Evolutionary conservation across 208 protist species (phyloP).

Genomic region (Acanthamoeba royreba): DNA sequence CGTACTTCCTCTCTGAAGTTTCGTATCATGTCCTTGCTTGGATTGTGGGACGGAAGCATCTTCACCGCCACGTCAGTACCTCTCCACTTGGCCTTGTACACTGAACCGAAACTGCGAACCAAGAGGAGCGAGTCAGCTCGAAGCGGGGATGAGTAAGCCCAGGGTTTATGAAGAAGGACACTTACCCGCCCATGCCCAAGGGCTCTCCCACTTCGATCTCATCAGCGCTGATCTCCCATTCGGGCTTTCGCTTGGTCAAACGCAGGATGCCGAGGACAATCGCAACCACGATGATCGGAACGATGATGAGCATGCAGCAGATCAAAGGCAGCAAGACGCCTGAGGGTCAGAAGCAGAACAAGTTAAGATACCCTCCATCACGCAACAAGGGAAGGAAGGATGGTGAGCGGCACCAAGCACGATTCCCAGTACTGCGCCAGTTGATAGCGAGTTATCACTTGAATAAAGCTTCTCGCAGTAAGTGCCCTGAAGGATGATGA

Average conservation of each 20-base stretch:
- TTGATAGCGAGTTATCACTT: neutral
- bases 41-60: neutral
- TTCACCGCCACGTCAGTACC: constrained; percentile 47
- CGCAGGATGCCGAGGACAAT: neutral
- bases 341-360: neutral
- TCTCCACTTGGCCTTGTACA: neutral
- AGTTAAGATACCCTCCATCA: neutral
- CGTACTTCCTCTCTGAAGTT: constrained; percentile 59
- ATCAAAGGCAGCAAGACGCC: neutral
- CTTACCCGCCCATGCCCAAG: constrained; percentile 6
- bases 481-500: neutral
- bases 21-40: constrained; percentile 48
- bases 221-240: neutral
- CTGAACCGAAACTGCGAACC: neutral
- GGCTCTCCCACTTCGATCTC: neutral
- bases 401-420: neutral
- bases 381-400: neutral
- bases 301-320: neutral
- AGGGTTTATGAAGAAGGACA: too few species aligned
- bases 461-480: neutral
- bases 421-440: neutral
- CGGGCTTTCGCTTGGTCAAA: neutral
- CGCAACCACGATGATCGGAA: neutral
- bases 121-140: too few species aligned
- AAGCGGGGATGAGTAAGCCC: too few species aligned